These are phyloP conservation scores for Tetrahymena malaccensis DNA, from an alignment of 73 alveolate species.

Conservation along the genomic window DNA sequence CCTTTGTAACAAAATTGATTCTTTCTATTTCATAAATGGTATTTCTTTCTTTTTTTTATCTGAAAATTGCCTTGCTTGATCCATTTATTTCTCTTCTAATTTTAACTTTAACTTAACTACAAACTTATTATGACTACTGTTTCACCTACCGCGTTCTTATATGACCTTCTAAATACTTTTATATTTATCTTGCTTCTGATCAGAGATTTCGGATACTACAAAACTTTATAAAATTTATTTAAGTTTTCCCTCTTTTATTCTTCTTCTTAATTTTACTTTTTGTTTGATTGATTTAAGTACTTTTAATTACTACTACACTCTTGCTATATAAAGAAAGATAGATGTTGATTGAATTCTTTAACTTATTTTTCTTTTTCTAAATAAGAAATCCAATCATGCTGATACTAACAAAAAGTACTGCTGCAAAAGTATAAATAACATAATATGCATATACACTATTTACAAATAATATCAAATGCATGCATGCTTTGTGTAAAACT, in stretches of 20 bases:
- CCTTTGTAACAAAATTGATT: not conserved
- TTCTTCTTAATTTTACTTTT: not conserved
- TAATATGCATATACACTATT: too few species aligned
- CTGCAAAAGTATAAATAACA: too few species aligned
- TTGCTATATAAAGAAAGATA: not conserved
- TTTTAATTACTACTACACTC: not conserved
- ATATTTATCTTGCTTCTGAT: not conserved
- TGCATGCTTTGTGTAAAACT: too few species aligned
- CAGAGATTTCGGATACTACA: not conserved
- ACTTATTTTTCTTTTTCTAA: too few species aligned
- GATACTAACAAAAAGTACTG: too few species aligned
- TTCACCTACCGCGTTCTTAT: not conserved
- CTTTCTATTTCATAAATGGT: not conserved
- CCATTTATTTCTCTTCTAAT: not conserved
- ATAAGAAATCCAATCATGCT: too few species aligned
- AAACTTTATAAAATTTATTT: not conserved
- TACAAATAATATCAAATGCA: too few species aligned
- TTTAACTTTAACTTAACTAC: not conserved
- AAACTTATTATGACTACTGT: not conserved
- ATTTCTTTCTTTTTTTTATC: not conserved
- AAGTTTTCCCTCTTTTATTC: not conserved
- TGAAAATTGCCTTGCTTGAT: not conserved
- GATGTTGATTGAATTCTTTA: not conserved
- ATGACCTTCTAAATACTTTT: not conserved
- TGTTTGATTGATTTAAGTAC: not conserved